These are phyloP conservation scores for Bidens hawaiensis DNA, from an alignment of 140 eudicot species.

Conservation along the genomic window DNA sequence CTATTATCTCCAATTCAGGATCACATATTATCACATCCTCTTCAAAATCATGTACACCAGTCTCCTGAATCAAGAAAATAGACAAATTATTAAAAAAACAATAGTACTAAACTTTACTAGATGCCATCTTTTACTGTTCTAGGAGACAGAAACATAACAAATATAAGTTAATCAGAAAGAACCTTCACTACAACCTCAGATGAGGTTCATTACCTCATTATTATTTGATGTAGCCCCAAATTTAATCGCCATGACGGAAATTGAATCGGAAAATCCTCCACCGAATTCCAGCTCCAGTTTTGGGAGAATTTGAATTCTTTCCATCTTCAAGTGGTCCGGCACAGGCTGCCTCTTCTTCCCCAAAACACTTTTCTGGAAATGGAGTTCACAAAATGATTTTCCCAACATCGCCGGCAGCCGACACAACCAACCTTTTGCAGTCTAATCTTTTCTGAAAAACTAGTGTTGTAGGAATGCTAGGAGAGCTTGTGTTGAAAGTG, in stretches of 20 bases:
- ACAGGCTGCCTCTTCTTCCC: conserved; percentile 36
- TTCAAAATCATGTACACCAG: too few species aligned
- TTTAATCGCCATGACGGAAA: conserved; percentile 44
- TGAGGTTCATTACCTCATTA: neutral
- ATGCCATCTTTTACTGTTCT: too few species aligned
- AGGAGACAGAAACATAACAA: too few species aligned
- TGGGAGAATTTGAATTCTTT: neutral
- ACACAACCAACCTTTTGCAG: too few species aligned
- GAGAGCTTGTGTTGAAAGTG: neutral
- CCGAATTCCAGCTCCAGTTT: neutral
- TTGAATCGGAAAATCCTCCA: neutral
- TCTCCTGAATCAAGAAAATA: too few species aligned
- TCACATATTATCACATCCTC: too few species aligned
- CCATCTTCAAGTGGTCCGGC: neutral
- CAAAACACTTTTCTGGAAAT: conserved; percentile 36
- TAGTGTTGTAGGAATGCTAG: neutral
- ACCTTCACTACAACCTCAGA: conserved; percentile 69
- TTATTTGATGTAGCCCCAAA: too few species aligned
- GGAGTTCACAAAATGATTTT: conserved; percentile 49
- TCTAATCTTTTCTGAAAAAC: too few species aligned
- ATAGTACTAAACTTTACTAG: too few species aligned
- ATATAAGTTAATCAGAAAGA: conserved; percentile 2
- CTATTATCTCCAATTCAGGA: too few species aligned
- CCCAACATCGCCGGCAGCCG: too few species aligned
- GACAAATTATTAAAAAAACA: too few species aligned